These are phyloP conservation scores for Chionographis japonica DNA, from an alignment of 106 monocot species.

Conservation along the genomic window DNA sequence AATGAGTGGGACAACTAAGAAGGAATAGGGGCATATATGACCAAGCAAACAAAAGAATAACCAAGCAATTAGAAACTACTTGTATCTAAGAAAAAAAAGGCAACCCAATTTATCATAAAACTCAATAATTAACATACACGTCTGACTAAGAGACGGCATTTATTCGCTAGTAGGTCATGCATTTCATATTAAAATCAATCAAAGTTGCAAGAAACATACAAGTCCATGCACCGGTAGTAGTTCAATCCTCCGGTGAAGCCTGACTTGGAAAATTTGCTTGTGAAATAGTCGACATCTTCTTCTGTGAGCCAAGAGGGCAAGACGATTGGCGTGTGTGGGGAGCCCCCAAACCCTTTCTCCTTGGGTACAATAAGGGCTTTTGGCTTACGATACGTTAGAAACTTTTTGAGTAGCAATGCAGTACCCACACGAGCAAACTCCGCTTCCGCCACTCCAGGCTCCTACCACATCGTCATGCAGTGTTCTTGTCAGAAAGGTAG, in stretches of 20 bases:
- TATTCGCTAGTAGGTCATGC: too few species aligned
- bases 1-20: too few species aligned
- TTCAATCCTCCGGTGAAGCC: constrained; percentile 48
- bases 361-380: constrained; percentile 12
- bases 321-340: constrained; percentile 2
- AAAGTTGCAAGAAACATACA: constrained; percentile 16
- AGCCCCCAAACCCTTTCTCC: constrained; percentile 1
- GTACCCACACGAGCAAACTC: constrained; percentile 19
- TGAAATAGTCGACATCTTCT: constrained; percentile 42
- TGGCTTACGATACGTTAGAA: constrained; percentile 16
- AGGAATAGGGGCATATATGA: too few species aligned
- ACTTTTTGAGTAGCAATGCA: constrained; percentile 13
- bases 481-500: too few species aligned
- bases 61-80: too few species aligned
- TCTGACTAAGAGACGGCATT: too few species aligned
- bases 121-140: too few species aligned
- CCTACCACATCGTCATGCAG: constrained; percentile 7
- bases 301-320: constrained; percentile 47
- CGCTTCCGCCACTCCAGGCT: constrained; percentile 31
- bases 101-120: too few species aligned
- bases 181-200: too few species aligned
- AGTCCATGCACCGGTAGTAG: constrained; percentile 42
- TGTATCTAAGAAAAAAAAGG: too few species aligned
- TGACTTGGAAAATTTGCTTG: constrained; percentile 29
- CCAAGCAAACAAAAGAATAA: too few species aligned